phyloP scores from a whole-genome alignment of 1,284 basidiomycete species.

The Prillingera fragicola region DNA sequence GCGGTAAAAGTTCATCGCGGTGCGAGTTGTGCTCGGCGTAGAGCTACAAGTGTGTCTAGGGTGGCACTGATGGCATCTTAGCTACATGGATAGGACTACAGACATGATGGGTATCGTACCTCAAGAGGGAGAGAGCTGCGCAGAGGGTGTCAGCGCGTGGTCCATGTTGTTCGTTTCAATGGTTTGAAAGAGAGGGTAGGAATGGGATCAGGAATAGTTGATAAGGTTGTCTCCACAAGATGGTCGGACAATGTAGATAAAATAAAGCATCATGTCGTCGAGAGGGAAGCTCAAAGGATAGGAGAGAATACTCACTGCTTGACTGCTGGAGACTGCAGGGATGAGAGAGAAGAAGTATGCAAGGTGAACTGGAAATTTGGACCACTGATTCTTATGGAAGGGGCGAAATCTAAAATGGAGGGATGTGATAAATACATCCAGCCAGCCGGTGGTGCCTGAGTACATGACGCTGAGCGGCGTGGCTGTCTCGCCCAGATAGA shows the following conservation, averaged over 20 bases:
- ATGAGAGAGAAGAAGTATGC: background rate
- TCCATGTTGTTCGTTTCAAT: background rate
- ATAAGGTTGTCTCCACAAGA: conserved; percentile 30
- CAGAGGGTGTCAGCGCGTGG: background rate
- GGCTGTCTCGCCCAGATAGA: background rate
- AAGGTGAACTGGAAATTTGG: background rate
- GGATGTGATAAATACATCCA: background rate
- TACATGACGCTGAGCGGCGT: background rate
- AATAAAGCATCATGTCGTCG: conserved; percentile 30
- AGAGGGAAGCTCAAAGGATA: background rate
- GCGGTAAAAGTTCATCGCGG: conserved; percentile 86
- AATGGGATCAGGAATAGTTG: conserved; percentile 27
- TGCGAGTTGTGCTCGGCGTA: too few relatives aligned
- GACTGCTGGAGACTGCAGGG: background rate
- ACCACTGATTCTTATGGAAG: background rate
- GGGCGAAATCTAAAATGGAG: background rate
- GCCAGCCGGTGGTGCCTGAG: background rate
- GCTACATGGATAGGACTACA: background rate
- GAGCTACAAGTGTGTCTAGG: background rate
- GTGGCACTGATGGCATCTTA: background rate
- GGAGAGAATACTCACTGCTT: conserved; percentile 3
- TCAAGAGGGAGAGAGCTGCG: background rate
- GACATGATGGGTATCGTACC: background rate
- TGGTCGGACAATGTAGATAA: conserved; percentile 51
- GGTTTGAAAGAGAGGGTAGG: background rate